Evolutionary conservation across 176 grass and related monocot genomes (phyloP), one percentile per base, ranked within the genome.

Genomic region (Eleusine coracana): DNA sequence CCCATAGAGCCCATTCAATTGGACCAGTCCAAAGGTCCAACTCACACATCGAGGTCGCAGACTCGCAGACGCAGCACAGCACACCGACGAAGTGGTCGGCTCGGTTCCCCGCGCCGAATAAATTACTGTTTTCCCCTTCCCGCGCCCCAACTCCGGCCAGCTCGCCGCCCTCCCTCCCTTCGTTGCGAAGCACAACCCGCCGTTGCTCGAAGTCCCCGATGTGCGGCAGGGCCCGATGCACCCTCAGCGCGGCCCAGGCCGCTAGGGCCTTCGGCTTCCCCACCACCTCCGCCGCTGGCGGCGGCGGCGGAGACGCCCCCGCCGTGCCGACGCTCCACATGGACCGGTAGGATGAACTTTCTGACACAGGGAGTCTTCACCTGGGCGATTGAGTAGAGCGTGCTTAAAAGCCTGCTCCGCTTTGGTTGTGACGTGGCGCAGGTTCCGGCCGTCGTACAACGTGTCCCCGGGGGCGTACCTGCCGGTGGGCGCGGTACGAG

Each of bases 181-280:
- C 17, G 56, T 14, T 15, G 41, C 58, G 13, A 50, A 27, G 11
- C 20, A n/a, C 63, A 51, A 10, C 13, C 48, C 48, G 28, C 54
- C 49, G 49, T n/a, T 49, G 45, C 14, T 7, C 34, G 38, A 40
- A 65, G 52, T 12, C 63, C 7, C 50, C 49, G 68, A 97, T 97
- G 95, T 97, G 95, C 78, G 95, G 95, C 58, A 92, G 95, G 82
- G 86, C 75, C 78, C 86, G 92, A 51, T 97, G 95, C 86, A 97
- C 92, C 20, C 86, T 97, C 27, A 85, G 71, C 46, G 56, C 80
- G 54, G 48, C 85, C 52, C 90, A 91, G 27, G 83, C 76, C 38
- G 84, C 95, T 39, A 74, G 85, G 68, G 95, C 88, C 60, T 97
- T 91, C 72, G 88, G 90, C 74, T 82, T 91, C 77, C 74, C 75